Percentiles rank a stretch among this genome's conserved stretches.
These are phyloP conservation scores for Hylodesmum podocarpum DNA, from an alignment of 306 rosid genomes.

Conservation along the genomic window DNA sequence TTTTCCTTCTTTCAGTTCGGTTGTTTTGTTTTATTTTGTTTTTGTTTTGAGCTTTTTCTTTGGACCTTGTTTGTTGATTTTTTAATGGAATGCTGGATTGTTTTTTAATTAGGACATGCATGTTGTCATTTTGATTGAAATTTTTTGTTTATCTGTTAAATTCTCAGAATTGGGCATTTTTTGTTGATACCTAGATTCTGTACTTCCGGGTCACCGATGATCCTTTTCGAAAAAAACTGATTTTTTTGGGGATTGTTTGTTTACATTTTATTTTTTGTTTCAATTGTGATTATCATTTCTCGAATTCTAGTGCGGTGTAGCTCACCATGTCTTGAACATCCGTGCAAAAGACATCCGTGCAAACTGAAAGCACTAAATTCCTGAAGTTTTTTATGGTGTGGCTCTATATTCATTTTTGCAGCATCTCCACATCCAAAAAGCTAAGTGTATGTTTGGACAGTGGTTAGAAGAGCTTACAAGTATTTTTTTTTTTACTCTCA, in stretches of 20 bases:
- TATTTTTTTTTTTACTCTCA: neutral
- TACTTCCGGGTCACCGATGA: conserved; percentile 15
- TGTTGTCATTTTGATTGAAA: conserved; percentile 29
- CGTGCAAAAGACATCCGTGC: too few relatives aligned
- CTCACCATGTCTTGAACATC: conserved; percentile 36
- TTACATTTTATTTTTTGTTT: neutral
- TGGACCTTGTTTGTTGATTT: neutral
- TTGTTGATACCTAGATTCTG: neutral
- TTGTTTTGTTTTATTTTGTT: neutral
- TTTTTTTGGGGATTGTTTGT: neutral
- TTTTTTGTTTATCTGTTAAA: conserved; percentile 9
- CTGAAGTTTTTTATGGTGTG: neutral
- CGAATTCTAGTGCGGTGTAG: too few relatives aligned
- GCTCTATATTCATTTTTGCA: conserved; percentile 30
- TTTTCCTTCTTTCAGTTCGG: neutral
- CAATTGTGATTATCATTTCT: conserved; percentile 16
- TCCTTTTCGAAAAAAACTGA: conserved; percentile 17
- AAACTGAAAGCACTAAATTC: conserved; percentile 14
- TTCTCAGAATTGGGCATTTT: neutral
- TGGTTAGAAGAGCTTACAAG: neutral
- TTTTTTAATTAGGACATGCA: conserved; percentile 36
- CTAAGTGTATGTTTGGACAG: neutral
- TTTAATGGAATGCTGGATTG: neutral
- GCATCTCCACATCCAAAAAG: neutral
- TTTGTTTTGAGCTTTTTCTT: neutral